Base-by-base conservation (phyloP, 2,329 filamentous ascomycete species). In the Pseudohalonectria lignicola region DNA sequence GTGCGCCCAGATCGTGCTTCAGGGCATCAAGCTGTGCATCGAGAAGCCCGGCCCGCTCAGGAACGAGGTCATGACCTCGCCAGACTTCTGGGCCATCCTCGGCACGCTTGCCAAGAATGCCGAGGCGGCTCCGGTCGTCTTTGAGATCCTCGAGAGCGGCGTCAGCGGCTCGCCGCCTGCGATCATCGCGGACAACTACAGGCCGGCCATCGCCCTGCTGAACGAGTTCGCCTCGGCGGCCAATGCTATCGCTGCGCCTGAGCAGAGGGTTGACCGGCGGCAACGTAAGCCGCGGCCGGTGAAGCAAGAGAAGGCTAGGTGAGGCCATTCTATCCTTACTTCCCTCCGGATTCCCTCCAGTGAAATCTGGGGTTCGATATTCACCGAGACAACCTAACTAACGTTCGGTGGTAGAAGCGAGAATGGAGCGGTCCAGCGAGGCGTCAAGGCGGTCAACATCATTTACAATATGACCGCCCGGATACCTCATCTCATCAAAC, bases 51-150 rank as follows among this genome's bases (percentile, higher is more conserved):
- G 79, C 19, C 77, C 83, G 11, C 65, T 98, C 20, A 79, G 86
- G 41, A 94, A 85, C 48, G 90, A 96, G 61, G 84, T 96, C 48
- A 93, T 94, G 61, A 90, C 86, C 12, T 96, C 90, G 15, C 92
- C 92, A 0, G 92, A 98, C 53, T 96, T 98, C 58, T 98, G 92
- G 92, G 82, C 82, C 5, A 84, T 95, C 12, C 67, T 98, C 37
- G 80, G 86, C 43, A 74, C 78, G 23, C 65, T 98, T 15, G 78
- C 85, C 34, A 67, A 69, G 18, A 74, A 81, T 43, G 63, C 76
- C 3, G 79, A 85, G 38, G 80, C 82, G 19, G 83, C 86, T 2
- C 69, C 79, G 1, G 70, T 80, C 13, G 87, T 94, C 0, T 96
- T 96, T 55, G 77, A 82, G 39, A 83, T 96, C n/a, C 68, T 95